These are phyloP conservation scores for Dendrobium officinale DNA, from an alignment of 106 monocot species.

Conservation along the genomic window DNA sequence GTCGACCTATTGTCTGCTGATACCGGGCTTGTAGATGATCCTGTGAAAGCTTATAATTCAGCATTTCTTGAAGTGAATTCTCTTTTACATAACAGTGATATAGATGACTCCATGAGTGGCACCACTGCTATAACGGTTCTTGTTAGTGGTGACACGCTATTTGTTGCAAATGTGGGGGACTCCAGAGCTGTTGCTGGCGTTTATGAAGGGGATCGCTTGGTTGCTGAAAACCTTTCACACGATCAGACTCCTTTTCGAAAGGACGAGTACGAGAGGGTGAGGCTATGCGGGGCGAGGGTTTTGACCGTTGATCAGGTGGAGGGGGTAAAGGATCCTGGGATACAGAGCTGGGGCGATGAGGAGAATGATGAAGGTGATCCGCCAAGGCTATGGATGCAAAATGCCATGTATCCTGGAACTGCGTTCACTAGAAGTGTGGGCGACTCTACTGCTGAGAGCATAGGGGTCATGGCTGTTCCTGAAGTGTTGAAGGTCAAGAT, in stretches of 20 bases:
- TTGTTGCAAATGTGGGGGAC: constrained; percentile 81
- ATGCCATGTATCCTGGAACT: constrained; percentile 82
- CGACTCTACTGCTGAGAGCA: constrained; percentile 66
- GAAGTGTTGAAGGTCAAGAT: constrained; percentile 61
- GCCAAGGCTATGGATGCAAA: constrained; percentile 72
- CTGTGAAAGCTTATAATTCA: constrained; percentile 31
- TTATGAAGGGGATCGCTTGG: constrained; percentile 24
- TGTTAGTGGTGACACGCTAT: constrained; percentile 39
- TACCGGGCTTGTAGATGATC: constrained; percentile 28
- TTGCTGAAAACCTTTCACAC: constrained; percentile 53
- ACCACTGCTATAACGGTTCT: constrained; percentile 78
- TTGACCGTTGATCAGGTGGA: constrained; percentile 77
- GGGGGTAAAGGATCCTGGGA: constrained; percentile 51
- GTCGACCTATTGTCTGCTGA: constrained; percentile 29
- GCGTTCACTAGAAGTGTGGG: constrained; percentile 90
- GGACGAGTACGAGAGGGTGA: constrained; percentile 83
- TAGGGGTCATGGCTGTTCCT: constrained; percentile 69
- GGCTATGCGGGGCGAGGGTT: constrained; percentile 63
- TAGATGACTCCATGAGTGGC: constrained; percentile 84
- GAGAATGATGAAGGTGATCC: constrained; percentile 73
- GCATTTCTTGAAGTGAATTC: constrained; percentile 45
- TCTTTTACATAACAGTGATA: constrained; percentile 44
- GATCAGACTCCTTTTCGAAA: constrained; percentile 83
- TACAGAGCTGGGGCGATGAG: constrained; percentile 63
- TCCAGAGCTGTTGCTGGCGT: constrained; percentile 70